Conservation (phyloP, 169 alveolate genomes). For the Toxoplasma gondii region DNA sequence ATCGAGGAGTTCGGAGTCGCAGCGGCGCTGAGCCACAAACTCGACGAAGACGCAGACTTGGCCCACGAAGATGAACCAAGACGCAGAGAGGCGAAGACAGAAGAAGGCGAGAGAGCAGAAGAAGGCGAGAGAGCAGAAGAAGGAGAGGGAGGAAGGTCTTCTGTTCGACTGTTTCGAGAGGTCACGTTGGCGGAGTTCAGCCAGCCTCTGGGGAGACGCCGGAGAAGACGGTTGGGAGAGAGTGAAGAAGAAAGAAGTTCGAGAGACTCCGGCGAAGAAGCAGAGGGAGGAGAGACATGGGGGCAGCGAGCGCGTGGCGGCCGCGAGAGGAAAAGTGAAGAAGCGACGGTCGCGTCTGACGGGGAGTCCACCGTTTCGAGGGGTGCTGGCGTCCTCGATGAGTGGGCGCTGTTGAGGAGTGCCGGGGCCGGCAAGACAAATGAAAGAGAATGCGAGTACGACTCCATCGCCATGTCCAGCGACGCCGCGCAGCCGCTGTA, state of each 20-base stretch:
- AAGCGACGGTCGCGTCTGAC: not conserved
- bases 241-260: not conserved
- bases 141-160: not conserved
- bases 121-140: not conserved
- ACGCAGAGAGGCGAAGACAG: too few species aligned
- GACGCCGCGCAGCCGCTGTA: not conserved
- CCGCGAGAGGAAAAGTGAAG: not conserved
- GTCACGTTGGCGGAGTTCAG: conserved; percentile 12
- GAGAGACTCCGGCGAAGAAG: not conserved
- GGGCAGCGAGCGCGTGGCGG: too few species aligned
- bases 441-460: not conserved
- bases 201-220: not conserved
- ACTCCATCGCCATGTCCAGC: conserved; percentile 4
- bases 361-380: too few species aligned
- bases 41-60: not conserved
- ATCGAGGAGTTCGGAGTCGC: conserved; percentile 33
- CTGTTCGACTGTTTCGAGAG: not conserved
- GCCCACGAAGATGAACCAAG: too few species aligned
- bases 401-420: not conserved
- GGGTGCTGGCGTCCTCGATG: not conserved
- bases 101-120: not conserved
- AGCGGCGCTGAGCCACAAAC: not conserved
- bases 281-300: not conserved
- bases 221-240: not conserved
- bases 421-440: not conserved